Conservation (phyloP, 2,329 filamentous ascomycete species). For the Chaetomium strumarium region DNA sequence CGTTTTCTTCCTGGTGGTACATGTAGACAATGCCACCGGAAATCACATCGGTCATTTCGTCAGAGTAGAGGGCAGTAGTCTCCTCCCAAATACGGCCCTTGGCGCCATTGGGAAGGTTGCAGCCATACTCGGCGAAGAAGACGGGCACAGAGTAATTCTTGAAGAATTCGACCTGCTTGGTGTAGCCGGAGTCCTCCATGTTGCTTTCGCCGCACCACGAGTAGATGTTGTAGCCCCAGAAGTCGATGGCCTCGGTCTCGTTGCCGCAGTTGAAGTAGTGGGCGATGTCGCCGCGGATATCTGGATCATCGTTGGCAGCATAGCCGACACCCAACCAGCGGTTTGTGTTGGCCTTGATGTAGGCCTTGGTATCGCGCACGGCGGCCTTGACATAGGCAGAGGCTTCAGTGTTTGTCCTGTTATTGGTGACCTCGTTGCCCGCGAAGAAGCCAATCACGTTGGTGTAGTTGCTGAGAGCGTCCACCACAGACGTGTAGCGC, state of each 20-base stretch:
- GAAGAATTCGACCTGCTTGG: slow-evolving; percentile 80
- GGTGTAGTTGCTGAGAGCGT: slow-evolving; percentile 72
- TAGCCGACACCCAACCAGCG: slow-evolving; percentile 86
- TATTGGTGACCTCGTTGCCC: slow-evolving; percentile 94
- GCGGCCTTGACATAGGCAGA: slow-evolving; percentile 97
- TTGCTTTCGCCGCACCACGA: slow-evolving; percentile 91
- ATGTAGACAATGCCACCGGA: slow-evolving; percentile 98
- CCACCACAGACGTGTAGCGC: slow-evolving; percentile 80
- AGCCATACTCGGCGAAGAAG: slow-evolving; percentile 99
- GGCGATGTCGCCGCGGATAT: slow-evolving; percentile 75
- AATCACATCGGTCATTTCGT: slow-evolving; percentile 79
- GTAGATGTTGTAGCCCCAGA: slow-evolving; percentile 99
- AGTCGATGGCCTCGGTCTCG: slow-evolving; percentile 67
- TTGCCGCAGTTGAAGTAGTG: slow-evolving; percentile 92
- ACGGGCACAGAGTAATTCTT: slow-evolving; percentile 82
- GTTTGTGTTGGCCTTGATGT: slow-evolving; percentile 77
- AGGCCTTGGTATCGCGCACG: slow-evolving; percentile 89
- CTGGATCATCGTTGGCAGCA: slow-evolving; percentile 86
- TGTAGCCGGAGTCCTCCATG: slow-evolving; percentile 72
- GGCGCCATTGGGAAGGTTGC: slow-evolving; percentile 60
- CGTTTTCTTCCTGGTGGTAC: slow-evolving; percentile 88
- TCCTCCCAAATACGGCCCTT: slow-evolving; percentile 77
- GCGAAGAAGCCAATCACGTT: slow-evolving; percentile 98
- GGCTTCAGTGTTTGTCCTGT: slow-evolving; percentile 78
- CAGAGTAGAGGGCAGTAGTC: slow-evolving; percentile 71